A percentile compares a stretch with the other conserved stretches of the same genome.
Conservation (phyloP, 2,329 filamentous ascomycete species). For the Aureobasidium sp. region DNA sequence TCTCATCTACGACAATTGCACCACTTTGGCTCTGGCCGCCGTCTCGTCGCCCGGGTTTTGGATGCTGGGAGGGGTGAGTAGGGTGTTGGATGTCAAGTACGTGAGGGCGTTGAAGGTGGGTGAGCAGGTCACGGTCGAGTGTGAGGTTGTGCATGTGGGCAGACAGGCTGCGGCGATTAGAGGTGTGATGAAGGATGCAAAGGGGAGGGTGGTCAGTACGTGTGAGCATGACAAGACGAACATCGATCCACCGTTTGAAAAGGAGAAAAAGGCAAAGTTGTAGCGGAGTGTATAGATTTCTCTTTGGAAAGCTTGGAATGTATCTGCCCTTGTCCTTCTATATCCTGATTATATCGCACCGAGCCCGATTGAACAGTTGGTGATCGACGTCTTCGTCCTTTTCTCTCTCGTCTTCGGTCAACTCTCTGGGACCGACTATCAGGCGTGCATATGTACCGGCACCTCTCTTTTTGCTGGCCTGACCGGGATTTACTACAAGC, state of each 20-base stretch:
- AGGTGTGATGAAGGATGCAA: slow-evolving; percentile 34
- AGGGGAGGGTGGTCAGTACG: slow-evolving; percentile 29
- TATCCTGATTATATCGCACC: slow-evolving; percentile 83
- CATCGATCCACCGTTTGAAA: slow-evolving; percentile 14
- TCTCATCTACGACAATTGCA: slow-evolving; percentile 50
- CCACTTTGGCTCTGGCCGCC: slow-evolving; percentile 34
- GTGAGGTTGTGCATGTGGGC: slow-evolving; percentile 38
- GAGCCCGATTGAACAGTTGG: slow-evolving; percentile 70
- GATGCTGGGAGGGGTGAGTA: slow-evolving; percentile 38
- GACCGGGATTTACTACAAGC: slow-evolving; percentile 83
- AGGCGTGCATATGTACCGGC: slow-evolving; percentile 82
- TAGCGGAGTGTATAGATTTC: no score
- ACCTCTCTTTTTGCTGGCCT: slow-evolving; percentile 73
- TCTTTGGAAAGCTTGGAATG: no score
- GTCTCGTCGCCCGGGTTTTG: slow-evolving; percentile 33
- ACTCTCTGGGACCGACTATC: slow-evolving; percentile 59
- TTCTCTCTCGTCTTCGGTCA: slow-evolving; percentile 53
- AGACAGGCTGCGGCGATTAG: slow-evolving; percentile 35
- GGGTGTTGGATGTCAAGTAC: slow-evolving; percentile 41
- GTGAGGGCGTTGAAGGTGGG: slow-evolving; percentile 38
- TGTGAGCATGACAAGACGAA: slow-evolving; percentile 32
- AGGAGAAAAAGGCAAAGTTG: not conserved
- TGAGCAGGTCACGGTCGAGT: slow-evolving; percentile 35
- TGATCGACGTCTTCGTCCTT: slow-evolving; percentile 58
- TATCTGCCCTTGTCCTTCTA: slow-evolving; percentile 30